Base-by-base conservation (phyloP, 2,329 filamentous ascomycete genomes). In the Chaetomium olivaceum region DNA sequence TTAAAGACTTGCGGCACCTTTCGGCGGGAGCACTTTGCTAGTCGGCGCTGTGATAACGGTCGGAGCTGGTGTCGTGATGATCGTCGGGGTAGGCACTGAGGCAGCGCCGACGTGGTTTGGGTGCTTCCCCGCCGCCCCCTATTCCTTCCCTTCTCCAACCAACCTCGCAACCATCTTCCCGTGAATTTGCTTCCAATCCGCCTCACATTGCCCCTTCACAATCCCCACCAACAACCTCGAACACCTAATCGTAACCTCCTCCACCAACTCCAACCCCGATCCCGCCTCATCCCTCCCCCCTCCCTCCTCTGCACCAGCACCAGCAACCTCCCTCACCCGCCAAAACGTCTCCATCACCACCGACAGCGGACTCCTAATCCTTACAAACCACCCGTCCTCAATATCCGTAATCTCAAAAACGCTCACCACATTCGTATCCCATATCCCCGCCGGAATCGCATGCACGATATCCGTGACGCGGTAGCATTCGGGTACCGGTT, bases 341-440 rank as follows among this genome's bases (percentile, higher is more conserved):
- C 84, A 87, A 19, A 78, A 71, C 19, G 83, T 84, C 73, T 87
- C 84, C 78, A 87, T 81, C 2, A 82, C 74, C 39, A 85, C 76
- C 54, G 77, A 79, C 73, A 87, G 71, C 23, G 84, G 83, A 50
- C 82, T 82, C 52, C 76, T 77, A 62, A 86, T 81, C 11, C 83
- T 75, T 51, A 84, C 81, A 72, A 85, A 86, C 7, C 84, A 70
- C 21, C 85, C 85, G 31, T 74, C 77, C n/a, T 76, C 76, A 21
- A 82, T 75, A 67, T 84, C 75, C 21, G 82, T 80, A 67, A 86
- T 82, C 74, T 86, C 84, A 71, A 84, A 84, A 6, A 74, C 80
- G 76, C 83, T 85, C 61, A 82, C 78, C 7, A 86, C 81, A 57
- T 82, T 80, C 60, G 79, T 81, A 71, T 84, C 83, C 83, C 83